These are phyloP conservation scores for Sclerospora graminicola DNA, from an alignment of 352 stramenopile genomes.

Conservation along the genomic window DNA sequence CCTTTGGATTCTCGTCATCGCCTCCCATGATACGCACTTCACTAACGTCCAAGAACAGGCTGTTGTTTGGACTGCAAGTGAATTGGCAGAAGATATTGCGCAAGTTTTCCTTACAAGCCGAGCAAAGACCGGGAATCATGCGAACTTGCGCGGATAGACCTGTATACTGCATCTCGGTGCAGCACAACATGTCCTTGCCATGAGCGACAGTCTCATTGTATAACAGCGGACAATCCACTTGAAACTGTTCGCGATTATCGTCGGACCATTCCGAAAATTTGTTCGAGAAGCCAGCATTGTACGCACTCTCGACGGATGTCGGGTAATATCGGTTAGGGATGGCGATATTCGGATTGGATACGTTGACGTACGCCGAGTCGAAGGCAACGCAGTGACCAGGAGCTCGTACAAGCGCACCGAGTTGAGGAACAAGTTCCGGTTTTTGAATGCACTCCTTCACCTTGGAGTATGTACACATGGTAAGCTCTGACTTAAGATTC, in stretches of 20 bases:
- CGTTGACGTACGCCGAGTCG: slow-evolving; percentile 36
- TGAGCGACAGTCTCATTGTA: slow-evolving; percentile 43
- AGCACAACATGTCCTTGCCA: slow-evolving; percentile 46
- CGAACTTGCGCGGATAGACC: slow-evolving; percentile 44
- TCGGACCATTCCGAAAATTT: slow-evolving; percentile 54
- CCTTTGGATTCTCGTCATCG: slow-evolving; percentile 24
- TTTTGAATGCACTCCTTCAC: slow-evolving; percentile 42
- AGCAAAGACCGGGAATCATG: slow-evolving; percentile 48
- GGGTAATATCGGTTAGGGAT: slow-evolving; percentile 48
- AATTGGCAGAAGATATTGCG: slow-evolving; percentile 60
- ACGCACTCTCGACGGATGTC: slow-evolving; percentile 34
- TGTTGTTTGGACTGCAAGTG: slow-evolving; percentile 57
- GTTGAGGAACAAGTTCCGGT: slow-evolving; percentile 18
- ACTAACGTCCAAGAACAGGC: slow-evolving; percentile 41
- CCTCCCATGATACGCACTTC: slow-evolving; percentile 41
- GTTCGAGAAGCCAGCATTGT: slow-evolving; percentile 36
- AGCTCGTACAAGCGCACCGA: slow-evolving; percentile 29
- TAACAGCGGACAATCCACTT: slow-evolving; percentile 49
- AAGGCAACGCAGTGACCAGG: slow-evolving; percentile 40
- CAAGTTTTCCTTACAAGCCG: slow-evolving; percentile 50
- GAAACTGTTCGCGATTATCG: slow-evolving; percentile 41
- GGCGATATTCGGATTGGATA: slow-evolving; percentile 18
- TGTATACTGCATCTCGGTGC: slow-evolving; percentile 45
- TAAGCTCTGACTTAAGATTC: slow-evolving; percentile 23
- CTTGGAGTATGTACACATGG: slow-evolving; percentile 56